Percentiles rank a stretch among this genome's conserved stretches.
Conservation (phyloP, 1,284 basidiomycete genomes). For the Cryptococcus floricola region DNA sequence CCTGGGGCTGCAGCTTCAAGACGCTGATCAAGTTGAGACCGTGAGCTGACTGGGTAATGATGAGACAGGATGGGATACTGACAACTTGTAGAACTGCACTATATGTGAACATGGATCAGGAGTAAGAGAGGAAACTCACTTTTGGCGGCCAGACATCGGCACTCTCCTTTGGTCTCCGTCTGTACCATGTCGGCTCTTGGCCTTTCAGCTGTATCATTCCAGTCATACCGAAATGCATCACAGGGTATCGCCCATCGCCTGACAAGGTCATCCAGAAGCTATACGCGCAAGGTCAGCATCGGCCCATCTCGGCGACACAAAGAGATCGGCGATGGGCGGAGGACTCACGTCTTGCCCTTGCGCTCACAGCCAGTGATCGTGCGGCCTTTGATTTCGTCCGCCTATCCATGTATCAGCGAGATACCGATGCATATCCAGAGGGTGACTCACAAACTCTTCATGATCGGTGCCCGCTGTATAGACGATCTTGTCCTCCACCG, state of each 20-base stretch:
- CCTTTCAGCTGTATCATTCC: slow-evolving; percentile 70
- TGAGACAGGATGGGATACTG: slow-evolving; percentile 7
- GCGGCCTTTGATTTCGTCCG: slow-evolving; percentile 59
- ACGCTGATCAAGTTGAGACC: slow-evolving; percentile 46
- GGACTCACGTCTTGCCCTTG: slow-evolving; percentile 63
- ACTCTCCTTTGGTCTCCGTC: slow-evolving; percentile 55
- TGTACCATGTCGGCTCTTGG: slow-evolving; percentile 61
- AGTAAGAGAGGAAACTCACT: slow-evolving; percentile 46
- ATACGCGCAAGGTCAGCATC: neutral
- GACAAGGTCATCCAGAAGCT: slow-evolving; percentile 68
- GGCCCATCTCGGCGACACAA: neutral
- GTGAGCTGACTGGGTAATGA: neutral
- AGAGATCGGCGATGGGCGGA: neutral
- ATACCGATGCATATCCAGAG: neutral
- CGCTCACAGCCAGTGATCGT: slow-evolving; percentile 60
- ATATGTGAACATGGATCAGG: slow-evolving; percentile 1
- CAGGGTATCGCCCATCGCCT: slow-evolving; percentile 61
- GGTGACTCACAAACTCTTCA: slow-evolving; percentile 60
- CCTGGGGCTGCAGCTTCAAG: slow-evolving; percentile 36
- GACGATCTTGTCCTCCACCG: slow-evolving; percentile 65
- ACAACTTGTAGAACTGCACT: slow-evolving; percentile 41
- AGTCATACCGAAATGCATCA: slow-evolving; percentile 80
- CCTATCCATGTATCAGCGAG: slow-evolving; percentile 49
- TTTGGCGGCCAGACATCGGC: slow-evolving; percentile 74
- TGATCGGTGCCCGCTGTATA: slow-evolving; percentile 59